A percentile compares a stretch with the other conserved stretches of the same genome.
Evolutionary conservation across 2,329 filamentous ascomycete genomes (phyloP).

Genomic region (Colletotrichum lindemuthianum): DNA sequence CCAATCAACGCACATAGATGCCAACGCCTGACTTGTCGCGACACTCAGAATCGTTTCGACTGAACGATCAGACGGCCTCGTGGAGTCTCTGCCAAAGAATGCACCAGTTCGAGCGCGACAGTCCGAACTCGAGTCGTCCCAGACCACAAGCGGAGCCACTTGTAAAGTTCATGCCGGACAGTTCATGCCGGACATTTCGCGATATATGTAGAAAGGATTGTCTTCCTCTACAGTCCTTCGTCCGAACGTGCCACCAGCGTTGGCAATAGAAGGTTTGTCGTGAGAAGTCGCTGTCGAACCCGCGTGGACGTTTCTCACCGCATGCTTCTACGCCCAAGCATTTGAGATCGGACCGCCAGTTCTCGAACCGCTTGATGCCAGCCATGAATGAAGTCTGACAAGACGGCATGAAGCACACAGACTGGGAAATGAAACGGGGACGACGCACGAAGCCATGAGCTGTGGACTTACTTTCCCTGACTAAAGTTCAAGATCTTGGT

Average conservation of each 20-base stretch:
- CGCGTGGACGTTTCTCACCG: no score
- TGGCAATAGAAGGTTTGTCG: no score
- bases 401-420: slow-evolving; percentile 26
- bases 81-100: not conserved
- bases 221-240: no score
- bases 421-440: slow-evolving; percentile 4
- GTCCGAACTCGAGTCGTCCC: not conserved
- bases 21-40: not conserved
- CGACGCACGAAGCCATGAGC: not conserved
- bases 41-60: not conserved
- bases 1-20: not conserved
- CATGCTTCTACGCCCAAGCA: no score
- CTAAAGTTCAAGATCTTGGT: no score
- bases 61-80: not conserved
- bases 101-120: not conserved
- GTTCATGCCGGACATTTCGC: no score
- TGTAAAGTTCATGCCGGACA: no score
- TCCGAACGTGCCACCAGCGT: no score
- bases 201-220: no score
- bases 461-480: no score
- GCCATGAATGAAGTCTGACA: slow-evolving; percentile 11
- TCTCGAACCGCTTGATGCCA: not conserved
- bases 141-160: no score
- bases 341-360: not conserved
- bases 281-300: no score